A percentile compares a stretch with the other conserved stretches of the same genome.
These are phyloP conservation scores for Phytophthora megakarya DNA, from an alignment of 352 stramenopile species.

Conservation along the genomic window DNA sequence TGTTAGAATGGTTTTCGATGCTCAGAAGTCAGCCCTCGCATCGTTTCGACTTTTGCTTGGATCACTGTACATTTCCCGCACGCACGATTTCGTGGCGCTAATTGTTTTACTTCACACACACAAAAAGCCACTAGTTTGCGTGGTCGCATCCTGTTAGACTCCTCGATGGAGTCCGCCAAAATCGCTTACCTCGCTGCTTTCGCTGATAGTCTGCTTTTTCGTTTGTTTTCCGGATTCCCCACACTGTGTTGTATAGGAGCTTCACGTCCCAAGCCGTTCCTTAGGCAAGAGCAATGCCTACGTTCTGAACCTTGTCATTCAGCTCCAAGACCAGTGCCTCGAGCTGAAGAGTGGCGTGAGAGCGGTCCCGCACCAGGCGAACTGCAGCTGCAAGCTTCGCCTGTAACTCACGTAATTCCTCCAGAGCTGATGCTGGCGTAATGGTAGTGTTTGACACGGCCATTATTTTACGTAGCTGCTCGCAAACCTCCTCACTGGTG, in stretches of 20 bases:
- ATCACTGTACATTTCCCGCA: slow-evolving; percentile 38
- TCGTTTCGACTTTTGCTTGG: slow-evolving; percentile 28
- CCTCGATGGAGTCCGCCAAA: background rate
- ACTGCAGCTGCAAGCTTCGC: slow-evolving; percentile 56
- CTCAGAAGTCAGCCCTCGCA: slow-evolving; percentile 13
- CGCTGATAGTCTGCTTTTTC: slow-evolving; percentile 34
- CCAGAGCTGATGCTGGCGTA: slow-evolving; percentile 52
- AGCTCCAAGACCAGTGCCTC: slow-evolving; percentile 68
- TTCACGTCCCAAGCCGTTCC: background rate
- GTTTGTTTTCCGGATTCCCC: slow-evolving; percentile 23
- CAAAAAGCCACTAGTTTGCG: slow-evolving; percentile 37
- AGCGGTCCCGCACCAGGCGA: slow-evolving; percentile 62
- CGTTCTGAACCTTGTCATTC: slow-evolving; percentile 73
- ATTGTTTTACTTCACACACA: slow-evolving; percentile 37
- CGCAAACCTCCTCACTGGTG: slow-evolving; percentile 61
- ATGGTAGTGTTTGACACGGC: slow-evolving; percentile 35
- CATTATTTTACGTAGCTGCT: slow-evolving; percentile 57
- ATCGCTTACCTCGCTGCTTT: slow-evolving; percentile 18
- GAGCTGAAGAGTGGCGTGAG: slow-evolving; percentile 60
- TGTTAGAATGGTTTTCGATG: slow-evolving; percentile 15
- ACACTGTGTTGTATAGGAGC: background rate
- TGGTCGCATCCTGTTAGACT: slow-evolving; percentile 11
- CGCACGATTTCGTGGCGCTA: slow-evolving; percentile 31
- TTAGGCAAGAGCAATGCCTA: slow-evolving; percentile 61
- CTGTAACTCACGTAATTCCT: slow-evolving; percentile 73